Evolutionary conservation across 2,329 filamentous ascomycete species (phyloP).

Genomic region (Chrysosporium queenslandicum): DNA sequence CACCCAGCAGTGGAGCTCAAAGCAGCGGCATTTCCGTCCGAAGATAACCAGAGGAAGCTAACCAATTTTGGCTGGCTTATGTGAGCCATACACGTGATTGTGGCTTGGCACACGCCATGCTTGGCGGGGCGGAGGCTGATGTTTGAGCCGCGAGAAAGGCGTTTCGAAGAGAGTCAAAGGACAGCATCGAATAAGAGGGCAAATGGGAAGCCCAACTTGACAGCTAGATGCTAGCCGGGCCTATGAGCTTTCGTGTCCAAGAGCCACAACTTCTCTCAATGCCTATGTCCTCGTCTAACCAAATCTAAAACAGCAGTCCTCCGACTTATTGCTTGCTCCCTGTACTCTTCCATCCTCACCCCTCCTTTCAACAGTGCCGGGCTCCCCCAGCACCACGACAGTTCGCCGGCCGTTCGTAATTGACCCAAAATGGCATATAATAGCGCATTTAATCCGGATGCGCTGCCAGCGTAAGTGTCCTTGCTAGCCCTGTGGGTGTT

Average conservation of each 20-base stretch:
- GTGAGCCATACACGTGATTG: background rate
- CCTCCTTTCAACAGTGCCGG: background rate
- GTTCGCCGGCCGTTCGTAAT: background rate
- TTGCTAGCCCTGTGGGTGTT: constrained; percentile 13
- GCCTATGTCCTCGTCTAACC: background rate
- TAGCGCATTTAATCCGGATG: constrained; percentile 83
- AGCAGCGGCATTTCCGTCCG: background rate
- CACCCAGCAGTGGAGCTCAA: background rate
- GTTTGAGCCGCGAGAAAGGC: background rate
- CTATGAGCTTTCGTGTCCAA: background rate
- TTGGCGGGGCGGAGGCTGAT: background rate
- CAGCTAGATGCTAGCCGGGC: background rate
- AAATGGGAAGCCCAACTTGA: background rate
- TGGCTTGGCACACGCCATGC: constrained; percentile 11
- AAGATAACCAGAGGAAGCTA: background rate
- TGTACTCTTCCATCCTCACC: background rate
- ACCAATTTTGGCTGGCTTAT: background rate
- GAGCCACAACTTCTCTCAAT: background rate
- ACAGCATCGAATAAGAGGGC: background rate
- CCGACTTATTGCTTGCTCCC: background rate
- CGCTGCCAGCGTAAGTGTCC: constrained; percentile 69
- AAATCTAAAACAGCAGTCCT: background rate
- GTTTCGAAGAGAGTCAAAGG: background rate
- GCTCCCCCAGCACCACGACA: background rate
- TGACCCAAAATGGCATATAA: constrained; percentile 76